Base-by-base conservation (phyloP, 139 green algal species). In the Nannochloris sp. region DNA sequence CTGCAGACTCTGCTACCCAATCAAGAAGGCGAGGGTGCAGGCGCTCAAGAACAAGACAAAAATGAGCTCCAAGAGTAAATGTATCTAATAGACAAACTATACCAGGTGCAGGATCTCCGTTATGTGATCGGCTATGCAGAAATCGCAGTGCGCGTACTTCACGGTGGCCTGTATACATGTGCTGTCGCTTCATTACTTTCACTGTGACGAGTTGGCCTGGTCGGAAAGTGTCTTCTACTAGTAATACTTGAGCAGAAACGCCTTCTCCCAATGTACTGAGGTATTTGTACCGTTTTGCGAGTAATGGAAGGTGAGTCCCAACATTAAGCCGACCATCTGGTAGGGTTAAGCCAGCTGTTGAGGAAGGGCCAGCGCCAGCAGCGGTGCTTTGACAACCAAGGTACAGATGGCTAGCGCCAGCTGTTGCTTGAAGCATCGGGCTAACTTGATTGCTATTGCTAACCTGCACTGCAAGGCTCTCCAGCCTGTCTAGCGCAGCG, bases 151-250 rank as follows among this genome's bases (percentile, higher is more conserved):
- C 65, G 0, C 65, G 53, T 1, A 53, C 44, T 46, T 83, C 75
- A 42, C n/a, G 34, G 3, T 51, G 63, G 27, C 13, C 63, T 32
- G 27, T 48, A 64, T 57, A 13, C 58, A 13, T 51, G 47, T 76
- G 51, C 4, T 82, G 73, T 14, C 69, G 60, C 19, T 62, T 56
- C 60, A 83, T 72, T 3, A 74, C 46, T 51, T 84, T 83, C 42
- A 83, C 61, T 15, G 64, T 74, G 33, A 83, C 77, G 5, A 74
- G 45, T 25, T 12, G 31, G 3, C 64, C 53, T 6, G 64, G 2
- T 2, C 47, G 46, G 36, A 87, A 60, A 2, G 71, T 69, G 6
- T 90, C 87, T 53, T 89, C 79, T n/a, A 84, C 78, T 24, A 93
- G 64, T 5, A 67, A 53, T 4, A 93, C 83, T 81, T 89, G 77